Conservation (phyloP, 345 rosid genomes). For the Populus tremula region DNA sequence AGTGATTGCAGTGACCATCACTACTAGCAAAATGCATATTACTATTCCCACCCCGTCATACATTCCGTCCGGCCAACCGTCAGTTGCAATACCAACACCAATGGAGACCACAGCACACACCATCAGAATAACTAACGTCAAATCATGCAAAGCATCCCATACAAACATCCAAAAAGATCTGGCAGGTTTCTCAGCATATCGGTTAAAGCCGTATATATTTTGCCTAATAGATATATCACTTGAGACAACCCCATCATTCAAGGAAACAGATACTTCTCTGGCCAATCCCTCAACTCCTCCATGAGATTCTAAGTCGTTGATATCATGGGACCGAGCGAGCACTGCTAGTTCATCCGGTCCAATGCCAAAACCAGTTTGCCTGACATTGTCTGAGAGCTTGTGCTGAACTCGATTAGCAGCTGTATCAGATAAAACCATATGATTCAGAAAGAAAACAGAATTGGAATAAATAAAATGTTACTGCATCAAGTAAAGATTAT, state of each 20-base stretch:
- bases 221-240: slow-evolving; percentile 48
- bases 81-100: slow-evolving; percentile 86
- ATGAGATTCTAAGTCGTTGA: slow-evolving; percentile 23
- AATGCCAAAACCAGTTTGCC: slow-evolving; percentile 39
- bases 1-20: slow-evolving; percentile 80
- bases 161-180: slow-evolving; percentile 59
- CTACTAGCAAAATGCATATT: slow-evolving; percentile 77
- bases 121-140: slow-evolving; percentile 77
- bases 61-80: slow-evolving; percentile 86
- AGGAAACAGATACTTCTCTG: slow-evolving; percentile 31
- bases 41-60: slow-evolving; percentile 86
- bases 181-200: slow-evolving; percentile 55
- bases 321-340: slow-evolving; percentile 35
- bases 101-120: slow-evolving; percentile 78
- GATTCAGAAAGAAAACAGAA: background rate
- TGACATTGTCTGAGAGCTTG: slow-evolving; percentile 34
- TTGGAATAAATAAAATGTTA: background rate
- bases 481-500: background rate
- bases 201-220: slow-evolving; percentile 54
- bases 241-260: slow-evolving; percentile 45
- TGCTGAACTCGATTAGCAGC: slow-evolving; percentile 36
- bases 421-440: slow-evolving; percentile 15
- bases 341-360: slow-evolving; percentile 41
- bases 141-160: slow-evolving; percentile 91
- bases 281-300: slow-evolving; percentile 47